A percentile compares a stretch with the other conserved stretches of the same genome.
These are phyloP conservation scores for Leptodermis oblonga DNA, from an alignment of 257 asterid genomes.

Conservation along the genomic window DNA sequence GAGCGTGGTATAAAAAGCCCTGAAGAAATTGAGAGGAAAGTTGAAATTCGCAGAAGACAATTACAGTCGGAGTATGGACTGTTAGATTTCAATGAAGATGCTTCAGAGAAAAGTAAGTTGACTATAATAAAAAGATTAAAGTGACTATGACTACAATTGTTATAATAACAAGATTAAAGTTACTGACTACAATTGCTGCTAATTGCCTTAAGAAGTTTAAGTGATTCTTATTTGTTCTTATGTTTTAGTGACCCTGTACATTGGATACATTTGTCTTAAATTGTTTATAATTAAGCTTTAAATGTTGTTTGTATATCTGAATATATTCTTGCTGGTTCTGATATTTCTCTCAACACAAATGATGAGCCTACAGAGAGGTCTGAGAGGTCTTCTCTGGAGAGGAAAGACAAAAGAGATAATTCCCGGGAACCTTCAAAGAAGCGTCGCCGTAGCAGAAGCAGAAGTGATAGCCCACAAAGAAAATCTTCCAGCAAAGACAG, in stretches of 20 bases:
- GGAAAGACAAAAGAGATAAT: slow-evolving; percentile 53
- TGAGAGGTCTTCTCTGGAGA: slow-evolving; percentile 47
- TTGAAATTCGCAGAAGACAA: slow-evolving; percentile 55
- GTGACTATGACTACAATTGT: slow-evolving; percentile 15
- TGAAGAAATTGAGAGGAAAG: slow-evolving; percentile 78
- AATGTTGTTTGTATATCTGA: not conserved
- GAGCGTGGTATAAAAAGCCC: slow-evolving; percentile 55
- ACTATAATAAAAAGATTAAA: slow-evolving; percentile 7
- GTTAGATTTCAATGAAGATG: slow-evolving; percentile 46
- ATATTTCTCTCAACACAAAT: slow-evolving; percentile 11
- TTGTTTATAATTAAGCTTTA: not conserved
- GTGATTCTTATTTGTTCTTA: not conserved
- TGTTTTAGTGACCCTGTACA: no score
- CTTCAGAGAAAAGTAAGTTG: slow-evolving; percentile 64
- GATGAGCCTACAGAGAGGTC: slow-evolving; percentile 40
- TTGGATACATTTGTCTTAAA: no score
- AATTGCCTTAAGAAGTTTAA: not conserved
- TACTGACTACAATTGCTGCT: not conserved
- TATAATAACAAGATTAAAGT: slow-evolving; percentile 20
- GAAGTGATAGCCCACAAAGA: slow-evolving; percentile 69
- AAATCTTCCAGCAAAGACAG: slow-evolving; percentile 50
- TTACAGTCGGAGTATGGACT: slow-evolving; percentile 72
- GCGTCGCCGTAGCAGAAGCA: slow-evolving; percentile 67
- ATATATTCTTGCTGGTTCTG: not conserved
- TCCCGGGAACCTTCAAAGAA: slow-evolving; percentile 53